Evolutionary conservation across 768 basidiomycete genomes (phyloP), one percentile per base, ranked within the genome.

Genomic region (Pseudohyphozyma bogoriensis): DNA sequence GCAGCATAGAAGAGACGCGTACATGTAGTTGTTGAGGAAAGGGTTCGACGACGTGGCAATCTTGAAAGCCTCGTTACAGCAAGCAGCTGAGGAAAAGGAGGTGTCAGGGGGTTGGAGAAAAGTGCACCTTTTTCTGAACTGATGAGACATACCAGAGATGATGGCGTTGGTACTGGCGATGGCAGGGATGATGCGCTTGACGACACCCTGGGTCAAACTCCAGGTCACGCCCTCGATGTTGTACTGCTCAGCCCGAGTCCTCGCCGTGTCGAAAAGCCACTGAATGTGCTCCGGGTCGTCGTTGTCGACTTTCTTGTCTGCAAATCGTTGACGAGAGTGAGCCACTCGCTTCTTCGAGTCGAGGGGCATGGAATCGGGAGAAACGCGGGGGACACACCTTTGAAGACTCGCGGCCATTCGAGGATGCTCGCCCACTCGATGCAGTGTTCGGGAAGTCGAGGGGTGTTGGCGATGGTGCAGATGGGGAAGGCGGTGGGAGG

Each of bases 371-470:
- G 39, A 39, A 53, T 16, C 11, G 31, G 11, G 29, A 57, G 18
- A 29, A 50, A 11, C 22, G 28, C 3, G 31, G 35, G 10, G 4
- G 22, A 63, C 78, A 63, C 56, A 91, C 92, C 89, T 73, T 86
- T 87, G 63, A 87, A 84, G 2, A 89, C 83, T 51, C 83, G 82
- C n/a, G 95, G 93, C 95, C 95, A 99, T 74, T 99, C 92, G 26
- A 99, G 78, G 15, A 97, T 95, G 42, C 89, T 92, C 0, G 95
- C 95, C 95, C 95, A 99, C 75, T 97, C 95, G 69, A 99, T 96
- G 72, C 95, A 97, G 70, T 99, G 95, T 70, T 99, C 95, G 2
- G 95, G 95, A 28, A 96, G 79, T 58, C 95, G 87, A 31, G 95
- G 95, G 0, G 95, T 99, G 72, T 97, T 97, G 59, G 95, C 93